Conservation (phyloP, 257 asterid species). For the Nyctanthes arbortristis region DNA sequence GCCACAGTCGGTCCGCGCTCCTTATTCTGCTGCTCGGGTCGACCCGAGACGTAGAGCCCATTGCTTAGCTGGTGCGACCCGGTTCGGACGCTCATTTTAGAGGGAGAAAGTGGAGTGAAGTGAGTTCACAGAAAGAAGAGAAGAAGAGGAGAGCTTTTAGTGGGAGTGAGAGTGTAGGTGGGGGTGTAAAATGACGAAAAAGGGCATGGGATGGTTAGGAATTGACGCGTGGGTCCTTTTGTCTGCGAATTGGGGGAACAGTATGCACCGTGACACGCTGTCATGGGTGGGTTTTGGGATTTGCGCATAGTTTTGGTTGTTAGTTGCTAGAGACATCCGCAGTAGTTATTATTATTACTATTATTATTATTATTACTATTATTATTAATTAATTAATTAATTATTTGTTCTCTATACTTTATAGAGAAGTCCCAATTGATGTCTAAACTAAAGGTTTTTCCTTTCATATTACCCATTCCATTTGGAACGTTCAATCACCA, state of each 20-base stretch:
- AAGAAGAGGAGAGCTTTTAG: constrained; percentile 16
- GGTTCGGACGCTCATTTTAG: constrained; percentile 61
- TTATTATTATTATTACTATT: no score
- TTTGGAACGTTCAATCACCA: no score
- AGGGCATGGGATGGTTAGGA: constrained; percentile 4
- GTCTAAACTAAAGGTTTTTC: no score
- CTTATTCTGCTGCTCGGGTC: constrained; percentile 69
- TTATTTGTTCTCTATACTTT: no score
- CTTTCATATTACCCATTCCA: no score
- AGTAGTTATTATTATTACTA: no score
- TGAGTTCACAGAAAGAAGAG: constrained; percentile 11
- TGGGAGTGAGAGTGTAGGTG: constrained; percentile 38
- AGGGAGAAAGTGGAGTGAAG: not conserved
- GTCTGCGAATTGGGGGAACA: constrained; percentile 24
- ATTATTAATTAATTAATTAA: no score
- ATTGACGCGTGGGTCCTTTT: constrained; percentile 31
- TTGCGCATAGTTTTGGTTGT: constrained; percentile 4
- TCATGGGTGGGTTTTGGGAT: constrained; percentile 28
- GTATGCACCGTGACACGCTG: constrained; percentile 22
- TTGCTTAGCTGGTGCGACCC: constrained; percentile 92
- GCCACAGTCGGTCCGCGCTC: constrained; percentile 74
- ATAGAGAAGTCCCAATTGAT: no score
- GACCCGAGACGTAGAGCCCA: constrained; percentile 86
- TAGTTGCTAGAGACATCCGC: constrained; percentile 14
- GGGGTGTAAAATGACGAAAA: constrained; percentile 36